Evolutionary conservation across 805 yeast genomes (phyloP).

Genomic region (Jamesozyma gamospora): DNA sequence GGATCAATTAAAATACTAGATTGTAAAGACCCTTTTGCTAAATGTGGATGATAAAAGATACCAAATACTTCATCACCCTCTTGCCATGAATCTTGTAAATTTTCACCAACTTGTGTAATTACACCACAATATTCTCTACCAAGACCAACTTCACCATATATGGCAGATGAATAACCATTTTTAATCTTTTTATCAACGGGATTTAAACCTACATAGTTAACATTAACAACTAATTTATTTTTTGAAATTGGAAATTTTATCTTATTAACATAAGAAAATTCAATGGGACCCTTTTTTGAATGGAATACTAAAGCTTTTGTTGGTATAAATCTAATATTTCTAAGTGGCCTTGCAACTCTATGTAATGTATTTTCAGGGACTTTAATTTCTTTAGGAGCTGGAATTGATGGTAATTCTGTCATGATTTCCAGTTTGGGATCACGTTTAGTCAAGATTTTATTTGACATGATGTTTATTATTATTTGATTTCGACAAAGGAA

Average conservation of each 20-base stretch:
- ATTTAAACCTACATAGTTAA: conserved; percentile 49
- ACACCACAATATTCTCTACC: conserved; percentile 66
- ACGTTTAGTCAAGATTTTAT: conserved; percentile 10
- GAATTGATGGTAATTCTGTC: conserved; percentile 10
- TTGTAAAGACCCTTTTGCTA: conserved; percentile 48
- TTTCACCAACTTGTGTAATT: conserved; percentile 45
- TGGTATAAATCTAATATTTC: conserved; percentile 44
- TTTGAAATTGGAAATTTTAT: conserved; percentile 40
- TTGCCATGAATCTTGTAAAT: conserved; percentile 30
- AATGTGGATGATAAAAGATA: conserved; percentile 39
- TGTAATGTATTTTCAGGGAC: conserved; percentile 18
- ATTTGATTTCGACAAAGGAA: too few species aligned
- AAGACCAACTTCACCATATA: conserved; percentile 49
- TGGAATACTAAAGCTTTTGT: conserved; percentile 37
- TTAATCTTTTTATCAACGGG: conserved; percentile 57
- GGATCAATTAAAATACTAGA: conserved; percentile 50
- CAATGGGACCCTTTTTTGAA: conserved; percentile 30
- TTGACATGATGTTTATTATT: conserved; percentile 7
- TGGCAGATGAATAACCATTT: conserved; percentile 42
- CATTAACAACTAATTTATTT: conserved; percentile 46
- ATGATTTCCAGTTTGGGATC: conserved; percentile 16
- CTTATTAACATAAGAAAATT: conserved; percentile 44
- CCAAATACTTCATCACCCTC: conserved; percentile 65
- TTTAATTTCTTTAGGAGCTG: conserved; percentile 22
- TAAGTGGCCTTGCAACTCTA: conserved; percentile 38